These are phyloP conservation scores for Tilletiaria anomala DNA, from an alignment of 1,284 basidiomycete species.

Conservation along the genomic window DNA sequence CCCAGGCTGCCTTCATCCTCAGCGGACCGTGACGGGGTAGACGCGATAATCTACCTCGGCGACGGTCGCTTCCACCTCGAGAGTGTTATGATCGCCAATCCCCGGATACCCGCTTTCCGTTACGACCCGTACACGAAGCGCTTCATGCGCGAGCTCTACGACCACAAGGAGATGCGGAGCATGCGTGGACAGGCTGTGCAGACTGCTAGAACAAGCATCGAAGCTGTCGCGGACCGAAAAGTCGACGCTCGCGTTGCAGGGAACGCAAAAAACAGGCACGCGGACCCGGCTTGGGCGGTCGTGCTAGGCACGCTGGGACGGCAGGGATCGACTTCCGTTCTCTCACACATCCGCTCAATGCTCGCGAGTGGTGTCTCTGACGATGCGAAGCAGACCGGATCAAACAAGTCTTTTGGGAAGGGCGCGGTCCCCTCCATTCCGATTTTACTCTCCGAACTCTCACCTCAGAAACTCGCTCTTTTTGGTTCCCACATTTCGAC, in stretches of 20 bases:
- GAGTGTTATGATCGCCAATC: constrained; percentile 98
- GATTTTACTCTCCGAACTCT: constrained; percentile 86
- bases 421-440: constrained; percentile 58
- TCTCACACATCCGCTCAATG: constrained; percentile 37
- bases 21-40: constrained; percentile 15
- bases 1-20: constrained; percentile 50
- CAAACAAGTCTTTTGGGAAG: too few species aligned
- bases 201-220: constrained; percentile 7
- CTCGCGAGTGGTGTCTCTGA: constrained; percentile 3
- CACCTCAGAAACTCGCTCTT: constrained; percentile 76
- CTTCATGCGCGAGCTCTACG: constrained; percentile 79
- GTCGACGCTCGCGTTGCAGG: constrained; percentile 1
- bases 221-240: constrained; percentile 1
- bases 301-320: constrained; percentile 86
- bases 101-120: constrained; percentile 82
- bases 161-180: constrained; percentile 76
- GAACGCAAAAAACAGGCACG: not conserved
- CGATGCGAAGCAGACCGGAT: too few species aligned
- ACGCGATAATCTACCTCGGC: constrained; percentile 57
- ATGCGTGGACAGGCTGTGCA: constrained; percentile 56
- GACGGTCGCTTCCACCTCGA: constrained; percentile 97
- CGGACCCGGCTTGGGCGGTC: constrained; percentile 59
- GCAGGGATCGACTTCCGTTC: constrained; percentile 79
- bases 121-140: constrained; percentile 99
- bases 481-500: constrained; percentile 46